Evolutionary conservation across 2,329 filamentous ascomycete genomes (phyloP), one percentile per base, ranked within the genome.

Genomic region (Ciborinia camelliae): DNA sequence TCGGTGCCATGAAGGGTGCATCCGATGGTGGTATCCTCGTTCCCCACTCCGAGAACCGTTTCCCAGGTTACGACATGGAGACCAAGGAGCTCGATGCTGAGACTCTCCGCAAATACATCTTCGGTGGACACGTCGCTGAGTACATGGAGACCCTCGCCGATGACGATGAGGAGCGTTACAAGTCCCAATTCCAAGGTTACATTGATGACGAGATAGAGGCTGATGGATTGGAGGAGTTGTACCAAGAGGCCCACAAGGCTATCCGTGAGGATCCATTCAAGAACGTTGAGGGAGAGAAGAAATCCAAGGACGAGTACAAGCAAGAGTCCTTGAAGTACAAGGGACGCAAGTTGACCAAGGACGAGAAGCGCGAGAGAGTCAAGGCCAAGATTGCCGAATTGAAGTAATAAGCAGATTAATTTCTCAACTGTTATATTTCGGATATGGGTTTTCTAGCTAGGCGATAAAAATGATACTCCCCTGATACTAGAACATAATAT

Each of bases 121-220:
- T 91, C 81, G 95, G 86, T 78, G 94, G 95, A 69, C 95, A 99
- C 88, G 91, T 99, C 72, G 93, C 94, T 74, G 95, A 99, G 88
- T 99, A 99, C 89, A 99, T 99, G 95, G 95, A 99, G 90, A 95
- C 90, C 67, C 91, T 99, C 72, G 95, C 95, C 82, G 95, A 99
- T 77, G 95, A 99, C 79, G 95, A 99, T 79, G 95, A 99, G 90
- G 95, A 99, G 88, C 93, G 95, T 79, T 99, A 92, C 91, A 94
- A 94, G 87, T 88, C 87, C 75, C 95, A 99, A 86, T 99, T 99
- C 90, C 85, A 88, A 81, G 90, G 95, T 83, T 99, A 99, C 87
- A 90, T 97, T 74, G 94, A 99, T 72, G 92, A 96, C 78, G 95
- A 97, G 75, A 81, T 99, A 72, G 94, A 98, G 85, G 93, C 95